Base-by-base conservation (phyloP, 1,284 basidiomycete genomes). In the Ustilago sp. region DNA sequence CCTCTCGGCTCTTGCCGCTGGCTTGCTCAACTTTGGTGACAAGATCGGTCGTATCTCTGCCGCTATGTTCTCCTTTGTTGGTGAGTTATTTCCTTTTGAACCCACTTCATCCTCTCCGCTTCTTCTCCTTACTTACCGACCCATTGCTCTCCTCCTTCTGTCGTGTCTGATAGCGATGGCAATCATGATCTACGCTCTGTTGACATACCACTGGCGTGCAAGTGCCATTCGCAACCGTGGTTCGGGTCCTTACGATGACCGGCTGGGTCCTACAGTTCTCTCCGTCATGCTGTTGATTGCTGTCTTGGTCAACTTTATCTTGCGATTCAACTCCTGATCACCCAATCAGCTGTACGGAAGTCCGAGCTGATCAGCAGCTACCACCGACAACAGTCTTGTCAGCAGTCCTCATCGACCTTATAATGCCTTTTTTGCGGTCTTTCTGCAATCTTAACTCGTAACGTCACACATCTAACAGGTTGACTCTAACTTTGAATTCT, bases 181-280 rank as follows among this genome's bases (percentile, higher is more conserved):
- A 13, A 94, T 98, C 78, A 98, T 98, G 96, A 86, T 94, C 36
- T 98, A 98, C 86, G 96, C 97, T 1, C 88, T 99, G 19, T 92
- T 93, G 79, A 94, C 94, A 50, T 98, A 95, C 87, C 95, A 98
- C 87, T 95, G 95, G 93, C 91, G 96, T 80, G 97, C 96, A 15
- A 90, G 91, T 35, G 94, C 95, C 28, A 99, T 99, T 85, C 91
- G 95, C 58, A 90, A 91, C 66, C 93, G 95, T 53, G 94, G 95
- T 13, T 91, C 93, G 60, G 96, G 95, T 28, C 95, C 96, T 2
- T 99, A 99, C 87, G 97, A 99, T 83, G 96, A 99, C 88, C 91
- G 97, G 65, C 87, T 98, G 62, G 82, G 82, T n/a, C 84, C 84
- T 8, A 86, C 84, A 43, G 77, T 85, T 19, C 82, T 86, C 19